Evolutionary conservation across 2,329 filamentous ascomycete species (phyloP), one percentile per base, ranked within the genome.

Genomic region (Aulographum hederae): DNA sequence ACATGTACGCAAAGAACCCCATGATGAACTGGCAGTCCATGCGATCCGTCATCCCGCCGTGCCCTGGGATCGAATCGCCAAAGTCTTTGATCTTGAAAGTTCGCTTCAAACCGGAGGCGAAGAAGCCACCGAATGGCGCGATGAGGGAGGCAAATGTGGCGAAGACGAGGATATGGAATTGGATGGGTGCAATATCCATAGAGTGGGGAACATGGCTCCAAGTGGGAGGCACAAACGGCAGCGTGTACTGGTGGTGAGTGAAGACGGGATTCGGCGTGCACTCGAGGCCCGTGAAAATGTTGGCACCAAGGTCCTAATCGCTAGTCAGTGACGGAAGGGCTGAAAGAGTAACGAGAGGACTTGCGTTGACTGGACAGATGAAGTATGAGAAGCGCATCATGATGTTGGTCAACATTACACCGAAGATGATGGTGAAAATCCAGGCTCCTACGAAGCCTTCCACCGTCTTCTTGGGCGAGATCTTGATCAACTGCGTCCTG

Each of bases 11-110:
- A 47, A 98, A 95, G 57, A 93, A 89, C 6, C 89, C 89, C 89
- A 98, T 98, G 61, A 95, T 95, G 60, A 98, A 98, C 51, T 98
- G 89, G 54, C 89, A 98, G 51, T 98, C 89, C 86, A 98, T 95
- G 38, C 89, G 79, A 52, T 98, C 89, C 12, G 89, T 98, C 60
- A 98, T 95, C 43, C 89, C 89, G 38, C 89, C 89, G 47, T 98
- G 89, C 15, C 89, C 89, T 2, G 89, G 89, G 43, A 98, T 98
- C 2, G 84, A 92, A 56, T 98, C 81, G 43, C 89, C 89, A 58
- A 98, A 98, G 60, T 98, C 89, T 66, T 98, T 98, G 66, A 98
- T 91, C 62, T 98, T 95, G 63, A 98, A 98, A 3, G 86, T 94
- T 18, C 89, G 80, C 69, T 98, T 98, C 35, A 98, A 68, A 1